Evolutionary conservation across 192 early-diverging fungal genomes (phyloP), one percentile per base, ranked within the genome.

Genomic region (Coemansia reversa): DNA sequence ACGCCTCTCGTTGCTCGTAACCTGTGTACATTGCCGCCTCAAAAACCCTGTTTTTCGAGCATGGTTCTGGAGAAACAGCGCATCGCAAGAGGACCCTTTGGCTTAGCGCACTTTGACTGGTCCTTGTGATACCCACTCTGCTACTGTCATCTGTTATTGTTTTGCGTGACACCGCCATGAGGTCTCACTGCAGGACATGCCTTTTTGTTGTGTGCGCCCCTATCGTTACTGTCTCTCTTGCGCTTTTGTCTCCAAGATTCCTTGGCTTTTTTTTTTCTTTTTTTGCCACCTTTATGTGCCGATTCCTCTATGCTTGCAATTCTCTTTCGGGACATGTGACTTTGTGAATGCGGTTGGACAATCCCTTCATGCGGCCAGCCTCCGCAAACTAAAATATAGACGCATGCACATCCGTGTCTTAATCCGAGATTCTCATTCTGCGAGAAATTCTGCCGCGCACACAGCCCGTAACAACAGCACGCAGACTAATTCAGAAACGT

Each of bases 1-100:
- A 60, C 73, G 73, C 73, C 66, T 47, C 71, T 22, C 33, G 62
- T 74, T 47, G 54, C 58, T 52, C 54, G 66, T 69, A 67, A 74
- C 72, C 58, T 63, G 33, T 55, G 50, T 20, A 6, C 51, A 4
- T 27, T 22, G 42, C 58, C 58, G 54, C 63, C 60, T 20, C 48
- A 20, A 20, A 51, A 48, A 18, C 27, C 23, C 60, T 50, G 23
- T 47, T n/a, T 48, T 33, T 58, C 19, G n/a, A 30, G 27, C 51
- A 30, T 51, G 51, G 2, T 52, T 52, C 23, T n/a, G 51, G 11
- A 12, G 51, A 3, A 3, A 20, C 23, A 27, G 51, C 51, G 20
- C 50, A 20, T 51, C 50, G 50, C 50, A 51, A 25, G 50, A 35
- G 33, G 33, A 35, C 33, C 7, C 33, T 7, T 35, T 35, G 33